Evolutionary conservation across 495 filamentous ascomycete genomes (phyloP), one percentile per base, ranked within the genome.

Genomic region (Trichoderma virens): DNA sequence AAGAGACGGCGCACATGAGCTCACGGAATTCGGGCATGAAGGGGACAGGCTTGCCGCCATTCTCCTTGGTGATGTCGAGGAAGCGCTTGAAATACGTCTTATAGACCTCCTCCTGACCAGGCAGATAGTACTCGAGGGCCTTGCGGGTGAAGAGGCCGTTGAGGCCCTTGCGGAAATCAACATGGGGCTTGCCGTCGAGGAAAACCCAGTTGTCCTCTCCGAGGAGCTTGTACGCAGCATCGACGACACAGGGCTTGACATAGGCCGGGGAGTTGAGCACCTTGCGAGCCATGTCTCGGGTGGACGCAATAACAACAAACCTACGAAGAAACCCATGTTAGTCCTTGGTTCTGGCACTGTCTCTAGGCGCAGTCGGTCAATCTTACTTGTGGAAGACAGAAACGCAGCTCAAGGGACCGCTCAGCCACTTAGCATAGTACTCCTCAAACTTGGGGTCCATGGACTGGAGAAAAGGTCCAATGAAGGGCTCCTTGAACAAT

Each of bases 341-440:
- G 43, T 47, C 43, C 38, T 18, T 2, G 38, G 14, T 18, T 16
- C 38, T 18, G 11, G 18, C 38, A 16, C 38, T 11, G 13, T 59
- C 11, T 59, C 56, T 3, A 31, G 5, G 13, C 56, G 9, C 2
- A 30, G 56, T 16, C 5, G 18, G 56, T 6, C 23, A 39, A 60
- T 71, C 90, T 70, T 85, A 97, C 93, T 98, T 98, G 84, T 98
- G 94, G 80, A 98, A 98, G 66, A 98, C 92, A 14, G 92, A 97
- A 65, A 98, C 93, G 77, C 94, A 98, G 79, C 93, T 97, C 70
- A 98, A 81, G 14, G 87, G 85, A 16, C 90, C 94, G 73, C 90
- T 94, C 69, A 85, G 71, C 93, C 93, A 98, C 83, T 98, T 96
- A 34, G 82, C 87, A 72, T 90, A 80, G 76, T 98, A 98, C 69